phyloP scores from a whole-genome alignment of 1,139 yeast species.

The Diutina siamensis region DNA sequence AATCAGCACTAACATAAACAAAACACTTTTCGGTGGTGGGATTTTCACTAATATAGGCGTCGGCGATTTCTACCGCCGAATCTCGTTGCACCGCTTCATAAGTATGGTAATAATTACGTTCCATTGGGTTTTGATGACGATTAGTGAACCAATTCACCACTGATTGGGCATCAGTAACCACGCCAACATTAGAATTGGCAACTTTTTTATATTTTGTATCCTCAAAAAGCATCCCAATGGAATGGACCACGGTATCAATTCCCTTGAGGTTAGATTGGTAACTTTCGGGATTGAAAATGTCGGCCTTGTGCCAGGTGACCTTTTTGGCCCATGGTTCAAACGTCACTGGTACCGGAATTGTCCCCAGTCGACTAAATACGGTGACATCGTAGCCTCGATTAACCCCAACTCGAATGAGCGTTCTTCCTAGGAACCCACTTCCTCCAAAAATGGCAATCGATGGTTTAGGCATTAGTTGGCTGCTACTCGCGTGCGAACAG shows the following conservation, averaged over 20 bases:
- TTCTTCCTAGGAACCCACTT: slow-evolving; percentile 65
- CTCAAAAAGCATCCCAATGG: slow-evolving; percentile 67
- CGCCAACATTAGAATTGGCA: slow-evolving; percentile 30
- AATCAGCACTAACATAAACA: slow-evolving; percentile 76
- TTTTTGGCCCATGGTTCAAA: slow-evolving; percentile 36
- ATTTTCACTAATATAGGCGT: slow-evolving; percentile 30
- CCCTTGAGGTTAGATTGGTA: slow-evolving; percentile 35
- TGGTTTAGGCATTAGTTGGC: background rate
- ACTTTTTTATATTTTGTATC: slow-evolving; percentile 51
- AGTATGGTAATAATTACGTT: slow-evolving; percentile 30
- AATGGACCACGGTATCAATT: slow-evolving; percentile 38
- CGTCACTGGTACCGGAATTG: slow-evolving; percentile 29
- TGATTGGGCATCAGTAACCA: slow-evolving; percentile 20
- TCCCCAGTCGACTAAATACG: slow-evolving; percentile 51
- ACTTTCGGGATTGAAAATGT: slow-evolving; percentile 52
- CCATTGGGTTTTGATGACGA: slow-evolving; percentile 44
- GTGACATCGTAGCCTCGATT: slow-evolving; percentile 52
- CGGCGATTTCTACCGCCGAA: slow-evolving; percentile 58
- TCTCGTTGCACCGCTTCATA: slow-evolving; percentile 59
- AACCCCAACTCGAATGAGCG: slow-evolving; percentile 62
- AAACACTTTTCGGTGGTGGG: slow-evolving; percentile 28
- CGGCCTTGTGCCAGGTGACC: slow-evolving; percentile 61
- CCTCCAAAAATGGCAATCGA: slow-evolving; percentile 74
- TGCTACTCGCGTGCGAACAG: too few relatives aligned
- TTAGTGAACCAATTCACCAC: slow-evolving; percentile 8